Base-by-base conservation (phyloP, 2,329 filamentous ascomycete genomes). In the Fusarium chaquense region DNA sequence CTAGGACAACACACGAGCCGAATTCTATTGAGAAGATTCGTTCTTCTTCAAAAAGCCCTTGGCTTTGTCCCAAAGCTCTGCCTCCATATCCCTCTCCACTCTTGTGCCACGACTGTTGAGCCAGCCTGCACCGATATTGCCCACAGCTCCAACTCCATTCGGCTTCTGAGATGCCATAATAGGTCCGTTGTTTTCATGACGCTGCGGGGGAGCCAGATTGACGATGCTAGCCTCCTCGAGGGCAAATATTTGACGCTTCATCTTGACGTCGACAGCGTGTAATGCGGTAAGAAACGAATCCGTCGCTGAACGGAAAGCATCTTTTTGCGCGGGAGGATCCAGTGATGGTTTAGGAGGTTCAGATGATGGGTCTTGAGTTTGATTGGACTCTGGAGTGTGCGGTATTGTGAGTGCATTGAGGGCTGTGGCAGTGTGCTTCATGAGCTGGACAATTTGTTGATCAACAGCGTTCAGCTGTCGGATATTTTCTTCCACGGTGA, bases 51-150 rank as follows among this genome's bases (percentile, higher is more conserved):
- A 66, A 28, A 82, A 76, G 13, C 72, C 75, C 58, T 77, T 79
- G 16, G 80, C 79, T 56, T 79, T 80, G 8, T 65, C 85, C 89
- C 95, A 91, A 45, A 97, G 81, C 80, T 98, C 93, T 3, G 88
- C 87, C 76, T 97, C 93, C 85, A 95, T 96, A 68, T 93, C 91
- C 74, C 90, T 88, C 59, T 93, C 93, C 24, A 97, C 92, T 67
- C 91, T 91, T 68, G 92, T 91, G 65, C 92, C 93, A 60, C 93
- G 87, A 74, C 93, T 94, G 77, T 98, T 98, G 73, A 98, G 81
- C 88, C 92, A 95, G 33, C 94, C 94, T 16, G 97, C 90, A 76
- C 98, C 94, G 55, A 98, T 83, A 30, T 81, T 82, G 12, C 86
- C 87, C 35, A 89, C 86, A 72, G 83, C 84, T 24, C 84, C 87